Evolutionary conservation across 2,329 filamentous ascomycete species (phyloP), one percentile per base, ranked within the genome.

Genomic region (Colletotrichum sp.): DNA sequence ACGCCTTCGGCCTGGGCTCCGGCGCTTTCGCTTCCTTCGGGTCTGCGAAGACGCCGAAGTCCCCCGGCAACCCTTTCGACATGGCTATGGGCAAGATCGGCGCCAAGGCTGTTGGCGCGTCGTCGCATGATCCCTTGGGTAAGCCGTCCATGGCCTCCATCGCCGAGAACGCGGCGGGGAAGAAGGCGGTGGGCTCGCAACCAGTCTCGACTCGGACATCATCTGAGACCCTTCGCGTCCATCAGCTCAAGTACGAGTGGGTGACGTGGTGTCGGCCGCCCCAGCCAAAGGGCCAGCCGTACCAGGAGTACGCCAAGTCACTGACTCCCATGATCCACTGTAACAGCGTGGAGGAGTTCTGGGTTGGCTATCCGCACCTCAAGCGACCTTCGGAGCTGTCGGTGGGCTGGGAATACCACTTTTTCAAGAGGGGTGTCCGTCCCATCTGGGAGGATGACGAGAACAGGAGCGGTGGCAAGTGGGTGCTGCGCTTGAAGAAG

Each of bases 361-460:
- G 96, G 92, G 90, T 92, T 64, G 93, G 98, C 49, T 99, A 98
- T 83, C 89, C 91, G 71, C 96, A 99, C 85, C 90, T 99, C 64
- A 98, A 98, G 87, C 92, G 95, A 32, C 97, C 98, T 4, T 99
- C 96, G 44, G 88, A 91, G 39, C 89, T 99, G 74, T 96, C 96
- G 8, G 93, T 96, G 6, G 96, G 99, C 34, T 98, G 96, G 28
- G 97, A 99, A 86, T 99, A 98, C 83, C 97, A 99, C 84, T 93
- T 99, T 76, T 99, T 99, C 89, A 98, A 97, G 86, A 96, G 97
- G 83, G 96, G 96, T 71, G 96, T 99, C 77, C 93, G 97, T 77
- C 97, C 97, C 26, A 97, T 99, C 80, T 99, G 97, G 97, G 97
- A 99, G 85, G 97, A 99, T 80, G 96, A 98, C 63, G 95, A 98